Evolutionary conservation across 2,329 filamentous ascomycete genomes (phyloP).

Genomic region (Ophiocordyceps camponoti-saundersi): DNA sequence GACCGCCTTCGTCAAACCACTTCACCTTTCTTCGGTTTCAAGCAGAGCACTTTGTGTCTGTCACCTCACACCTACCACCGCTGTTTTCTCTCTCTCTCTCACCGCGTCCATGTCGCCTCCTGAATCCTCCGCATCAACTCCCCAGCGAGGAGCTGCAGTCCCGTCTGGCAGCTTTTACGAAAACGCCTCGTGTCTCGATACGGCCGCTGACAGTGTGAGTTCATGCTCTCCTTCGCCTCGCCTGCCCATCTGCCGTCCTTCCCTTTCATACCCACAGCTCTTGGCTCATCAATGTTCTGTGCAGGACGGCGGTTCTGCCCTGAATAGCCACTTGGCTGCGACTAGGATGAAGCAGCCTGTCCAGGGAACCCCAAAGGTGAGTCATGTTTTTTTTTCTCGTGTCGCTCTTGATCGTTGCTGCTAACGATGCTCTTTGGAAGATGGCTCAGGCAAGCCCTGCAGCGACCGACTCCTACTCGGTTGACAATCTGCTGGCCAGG

Average conservation of each 20-base stretch:
- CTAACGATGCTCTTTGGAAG: conserved; percentile 11
- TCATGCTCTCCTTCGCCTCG: not conserved
- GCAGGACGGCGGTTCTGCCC: conserved; percentile 11
- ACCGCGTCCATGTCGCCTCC: conserved; percentile 13
- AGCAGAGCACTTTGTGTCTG: conserved; percentile 11
- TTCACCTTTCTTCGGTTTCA: conserved; percentile 10
- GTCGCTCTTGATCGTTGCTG: not conserved
- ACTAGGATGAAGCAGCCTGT: conserved; percentile 38
- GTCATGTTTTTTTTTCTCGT: not conserved
- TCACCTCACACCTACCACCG: conserved; percentile 6
- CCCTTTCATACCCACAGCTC: not conserved
- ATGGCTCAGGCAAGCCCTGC: conserved; percentile 23
- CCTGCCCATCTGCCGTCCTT: not conserved
- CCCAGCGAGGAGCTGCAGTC: conserved; percentile 8
- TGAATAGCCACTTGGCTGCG: conserved; percentile 29
- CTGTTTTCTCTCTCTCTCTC: not conserved
- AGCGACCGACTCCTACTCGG: conserved; percentile 27
- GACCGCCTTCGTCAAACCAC: conserved; percentile 6
- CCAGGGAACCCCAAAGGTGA: conserved; percentile 35
- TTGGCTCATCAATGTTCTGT: not conserved
- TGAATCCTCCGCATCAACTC: conserved; percentile 10
- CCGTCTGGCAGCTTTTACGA: conserved; percentile 6
- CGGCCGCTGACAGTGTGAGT: conserved; percentile 7
- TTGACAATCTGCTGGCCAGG: conserved; percentile 60
- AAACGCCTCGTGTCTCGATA: conserved; percentile 5